Conservation (phyloP, 163 green algal species). For the Chlamydomonas reinhardtii region DNA sequence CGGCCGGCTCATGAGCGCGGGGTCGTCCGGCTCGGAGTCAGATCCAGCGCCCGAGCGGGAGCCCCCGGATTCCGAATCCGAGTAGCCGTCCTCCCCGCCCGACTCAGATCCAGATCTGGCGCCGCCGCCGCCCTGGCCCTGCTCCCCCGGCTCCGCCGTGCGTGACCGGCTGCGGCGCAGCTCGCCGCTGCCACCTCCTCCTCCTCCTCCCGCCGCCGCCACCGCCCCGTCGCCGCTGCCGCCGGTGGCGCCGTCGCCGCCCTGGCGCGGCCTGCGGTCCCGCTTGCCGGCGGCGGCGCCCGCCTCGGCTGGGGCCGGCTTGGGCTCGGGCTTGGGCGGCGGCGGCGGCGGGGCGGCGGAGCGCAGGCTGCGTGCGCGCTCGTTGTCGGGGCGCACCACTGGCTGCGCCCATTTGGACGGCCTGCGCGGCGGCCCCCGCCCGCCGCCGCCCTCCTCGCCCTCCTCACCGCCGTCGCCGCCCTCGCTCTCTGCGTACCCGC, state of each 20-base stretch:
- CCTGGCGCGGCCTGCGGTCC: too few species aligned
- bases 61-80: background rate
- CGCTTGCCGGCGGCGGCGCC: too few species aligned
- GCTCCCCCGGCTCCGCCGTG: background rate
- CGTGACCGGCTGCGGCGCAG: background rate
- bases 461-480: background rate
- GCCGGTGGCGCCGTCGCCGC: background rate
- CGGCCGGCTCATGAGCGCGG: background rate
- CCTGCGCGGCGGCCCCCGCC: background rate
- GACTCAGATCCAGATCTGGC: background rate
- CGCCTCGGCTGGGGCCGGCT: too few species aligned
- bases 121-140: background rate
- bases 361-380: constrained; percentile 10
- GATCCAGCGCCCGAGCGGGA: constrained; percentile 9
- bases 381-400: constrained; percentile 27
- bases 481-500: background rate
- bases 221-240: background rate
- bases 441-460: background rate
- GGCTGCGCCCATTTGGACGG: constrained; percentile 23
- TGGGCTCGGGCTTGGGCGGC: constrained; percentile 14
- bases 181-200: background rate
- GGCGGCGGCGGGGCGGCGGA: constrained; percentile 30
- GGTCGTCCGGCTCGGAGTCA: constrained; percentile 12
- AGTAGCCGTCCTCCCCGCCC: background rate
- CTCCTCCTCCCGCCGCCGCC: background rate